Conservation (phyloP, 2,329 filamentous ascomycete species). For the Epichloe bromicola region DNA sequence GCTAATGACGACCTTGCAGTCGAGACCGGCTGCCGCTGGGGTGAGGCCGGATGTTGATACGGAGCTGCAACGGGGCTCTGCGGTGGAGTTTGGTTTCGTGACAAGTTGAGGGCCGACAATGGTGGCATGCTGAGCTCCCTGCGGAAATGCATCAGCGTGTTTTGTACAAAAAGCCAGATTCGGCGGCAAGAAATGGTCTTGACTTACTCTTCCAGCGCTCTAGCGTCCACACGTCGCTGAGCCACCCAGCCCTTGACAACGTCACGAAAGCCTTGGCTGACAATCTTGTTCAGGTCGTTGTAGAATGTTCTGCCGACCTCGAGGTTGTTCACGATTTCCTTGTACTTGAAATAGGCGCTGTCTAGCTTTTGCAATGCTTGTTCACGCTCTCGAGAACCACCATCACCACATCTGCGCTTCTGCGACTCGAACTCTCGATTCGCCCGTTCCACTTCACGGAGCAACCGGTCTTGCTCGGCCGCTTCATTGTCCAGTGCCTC, state of each 20-base stretch:
- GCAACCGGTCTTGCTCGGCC: slow-evolving; percentile 61
- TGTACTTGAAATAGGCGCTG: slow-evolving; percentile 89
- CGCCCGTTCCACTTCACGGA: slow-evolving; percentile 56
- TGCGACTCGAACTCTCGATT: slow-evolving; percentile 68
- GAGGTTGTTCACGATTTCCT: slow-evolving; percentile 84
- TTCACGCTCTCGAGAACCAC: slow-evolving; percentile 60
- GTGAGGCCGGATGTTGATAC: slow-evolving; percentile 1
- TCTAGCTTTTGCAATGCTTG: slow-evolving; percentile 77
- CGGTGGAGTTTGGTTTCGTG: slow-evolving; percentile 13
- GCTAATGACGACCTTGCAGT: slow-evolving; percentile 16
- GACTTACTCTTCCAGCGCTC: slow-evolving; percentile 60
- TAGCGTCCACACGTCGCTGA: slow-evolving; percentile 67
- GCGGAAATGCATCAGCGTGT: not conserved
- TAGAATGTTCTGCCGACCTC: slow-evolving; percentile 93
- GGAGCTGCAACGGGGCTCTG: slow-evolving; percentile 5
- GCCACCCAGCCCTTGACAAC: slow-evolving; percentile 65
- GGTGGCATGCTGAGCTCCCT: slow-evolving; percentile 41
- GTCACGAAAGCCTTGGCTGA: slow-evolving; percentile 67
- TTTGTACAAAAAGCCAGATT: not conserved
- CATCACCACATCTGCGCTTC: slow-evolving; percentile 50
- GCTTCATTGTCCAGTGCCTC: slow-evolving; percentile 58
- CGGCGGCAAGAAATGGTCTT: not conserved
- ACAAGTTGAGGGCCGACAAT: slow-evolving; percentile 30
- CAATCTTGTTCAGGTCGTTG: slow-evolving; percentile 84
- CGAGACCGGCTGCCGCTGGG: slow-evolving; percentile 11